A percentile compares a stretch with the other conserved stretches of the same genome.
Evolutionary conservation across 2,329 filamentous ascomycete species (phyloP).

Genomic region (Aspergillus glaucus): DNA sequence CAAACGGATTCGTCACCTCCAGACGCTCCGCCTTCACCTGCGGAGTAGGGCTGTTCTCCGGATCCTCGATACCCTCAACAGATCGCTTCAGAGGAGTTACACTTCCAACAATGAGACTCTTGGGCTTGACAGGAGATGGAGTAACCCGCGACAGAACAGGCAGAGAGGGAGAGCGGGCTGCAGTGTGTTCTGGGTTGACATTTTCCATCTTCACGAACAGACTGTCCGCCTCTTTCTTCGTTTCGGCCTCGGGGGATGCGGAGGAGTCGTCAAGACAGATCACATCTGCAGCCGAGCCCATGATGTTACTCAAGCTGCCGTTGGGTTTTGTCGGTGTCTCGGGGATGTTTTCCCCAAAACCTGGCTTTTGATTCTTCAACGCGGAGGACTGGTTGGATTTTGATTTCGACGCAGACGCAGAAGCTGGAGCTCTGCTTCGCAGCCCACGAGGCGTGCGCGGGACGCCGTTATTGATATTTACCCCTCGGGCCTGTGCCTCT

Average conservation of each 20-base stretch:
- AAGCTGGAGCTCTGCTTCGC: slow-evolving; percentile 6
- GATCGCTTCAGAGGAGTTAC: not conserved
- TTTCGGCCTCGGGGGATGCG: slow-evolving; percentile 1
- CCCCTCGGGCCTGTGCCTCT: slow-evolving; percentile 13
- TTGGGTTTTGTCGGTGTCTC: slow-evolving; percentile 4
- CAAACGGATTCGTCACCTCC: no score
- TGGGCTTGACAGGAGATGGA: not conserved
- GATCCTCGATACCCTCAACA: not conserved
- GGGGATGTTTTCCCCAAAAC: not conserved
- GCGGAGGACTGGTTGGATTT: not conserved
- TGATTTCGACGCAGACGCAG: slow-evolving; percentile 3
- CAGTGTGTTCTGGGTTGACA: not conserved
- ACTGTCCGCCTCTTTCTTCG: slow-evolving; percentile 1
- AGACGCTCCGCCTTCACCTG: no score
- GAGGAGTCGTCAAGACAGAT: slow-evolving; percentile 10
- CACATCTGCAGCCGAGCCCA: slow-evolving; percentile 5
- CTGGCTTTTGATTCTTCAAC: not conserved
- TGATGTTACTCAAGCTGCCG: not conserved
- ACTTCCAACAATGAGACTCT: not conserved
- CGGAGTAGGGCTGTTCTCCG: no score
- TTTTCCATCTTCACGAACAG: not conserved
- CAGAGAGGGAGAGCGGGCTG: not conserved
- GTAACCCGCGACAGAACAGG: not conserved
- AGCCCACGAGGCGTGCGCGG: slow-evolving; percentile 12
- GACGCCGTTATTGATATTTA: slow-evolving; percentile 2